A percentile compares a stretch with the other conserved stretches of the same genome.
Evolutionary conservation across 345 rosid genomes (phyloP).

Genomic region (Sapria himalayana): DNA sequence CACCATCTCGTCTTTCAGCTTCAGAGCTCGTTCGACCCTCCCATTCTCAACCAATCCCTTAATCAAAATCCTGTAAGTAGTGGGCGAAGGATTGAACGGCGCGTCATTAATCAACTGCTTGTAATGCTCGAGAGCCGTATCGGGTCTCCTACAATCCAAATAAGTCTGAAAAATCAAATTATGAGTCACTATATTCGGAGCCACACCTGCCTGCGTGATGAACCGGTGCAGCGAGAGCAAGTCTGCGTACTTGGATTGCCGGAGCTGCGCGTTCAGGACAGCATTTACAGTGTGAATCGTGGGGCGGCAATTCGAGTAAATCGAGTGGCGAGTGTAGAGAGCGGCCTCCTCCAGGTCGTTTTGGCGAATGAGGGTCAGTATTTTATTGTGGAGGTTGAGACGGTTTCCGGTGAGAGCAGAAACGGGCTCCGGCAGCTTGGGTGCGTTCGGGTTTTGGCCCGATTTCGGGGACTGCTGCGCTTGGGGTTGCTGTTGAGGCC

Average conservation of each 20-base stretch:
- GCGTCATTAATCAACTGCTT: constrained; percentile 52
- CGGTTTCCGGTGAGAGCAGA: constrained; percentile 58
- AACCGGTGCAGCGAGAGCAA: constrained; percentile 60
- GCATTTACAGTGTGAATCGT: constrained; percentile 70
- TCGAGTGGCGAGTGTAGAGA: constrained; percentile 69
- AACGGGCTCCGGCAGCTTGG: constrained; percentile 63
- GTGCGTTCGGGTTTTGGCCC: constrained; percentile 63
- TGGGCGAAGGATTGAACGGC: constrained; percentile 49
- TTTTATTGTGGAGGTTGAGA: constrained; percentile 61
- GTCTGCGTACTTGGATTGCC: constrained; percentile 53
- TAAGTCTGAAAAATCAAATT: constrained; percentile 65
- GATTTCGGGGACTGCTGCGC: constrained; percentile 27
- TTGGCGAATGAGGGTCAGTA: constrained; percentile 42
- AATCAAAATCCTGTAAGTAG: constrained; percentile 51
- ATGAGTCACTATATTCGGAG: constrained; percentile 57
- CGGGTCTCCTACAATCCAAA: constrained; percentile 57
- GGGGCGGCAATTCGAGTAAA: constrained; percentile 85
- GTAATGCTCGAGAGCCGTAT: constrained; percentile 59
- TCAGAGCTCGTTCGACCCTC: constrained; percentile 50
- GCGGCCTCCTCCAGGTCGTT: constrained; percentile 88
- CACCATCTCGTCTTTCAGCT: constrained; percentile 63
- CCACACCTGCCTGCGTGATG: constrained; percentile 61
- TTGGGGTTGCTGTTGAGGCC: constrained; percentile 24
- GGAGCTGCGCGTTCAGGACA: constrained; percentile 67
- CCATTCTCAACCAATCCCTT: constrained; percentile 74